Conservation (phyloP, 2,329 filamentous ascomycete species). For the Penicillium sp. region DNA sequence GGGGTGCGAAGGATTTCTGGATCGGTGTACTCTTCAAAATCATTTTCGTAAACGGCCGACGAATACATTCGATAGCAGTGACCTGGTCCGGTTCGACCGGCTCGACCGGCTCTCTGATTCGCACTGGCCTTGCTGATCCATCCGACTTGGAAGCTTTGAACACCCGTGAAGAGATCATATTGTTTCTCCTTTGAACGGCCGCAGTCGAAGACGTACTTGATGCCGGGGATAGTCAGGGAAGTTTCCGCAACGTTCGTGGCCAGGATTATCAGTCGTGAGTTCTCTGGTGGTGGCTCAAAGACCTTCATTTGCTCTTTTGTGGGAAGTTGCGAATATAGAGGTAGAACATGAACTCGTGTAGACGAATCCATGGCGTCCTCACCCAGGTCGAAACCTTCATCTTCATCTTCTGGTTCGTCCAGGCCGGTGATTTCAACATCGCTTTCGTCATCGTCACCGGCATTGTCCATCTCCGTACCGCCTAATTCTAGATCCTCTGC, state of each 20-base stretch:
- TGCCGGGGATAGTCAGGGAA: slow-evolving; percentile 92
- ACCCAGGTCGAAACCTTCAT: slow-evolving; percentile 72
- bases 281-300: slow-evolving; percentile 82
- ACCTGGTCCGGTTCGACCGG: slow-evolving; percentile 90
- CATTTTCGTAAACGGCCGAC: slow-evolving; percentile 85
- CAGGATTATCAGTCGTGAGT: slow-evolving; percentile 81
- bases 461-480: slow-evolving; percentile 53
- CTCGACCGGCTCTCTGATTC: slow-evolving; percentile 87
- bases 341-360: slow-evolving; percentile 81
- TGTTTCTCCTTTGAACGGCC: slow-evolving; percentile 90
- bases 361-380: slow-evolving; percentile 62
- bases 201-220: slow-evolving; percentile 94
- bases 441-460: slow-evolving; percentile 56
- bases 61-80: slow-evolving; percentile 96
- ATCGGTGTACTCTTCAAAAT: slow-evolving; percentile 82
- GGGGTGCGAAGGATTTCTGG: slow-evolving; percentile 91
- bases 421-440: slow-evolving; percentile 65
- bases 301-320: slow-evolving; percentile 89
- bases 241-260: slow-evolving; percentile 98
- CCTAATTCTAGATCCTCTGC: slow-evolving; percentile 87
- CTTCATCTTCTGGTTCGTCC: slow-evolving; percentile 60
- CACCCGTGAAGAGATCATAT: slow-evolving; percentile 84
- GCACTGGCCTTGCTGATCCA: slow-evolving; percentile 99
- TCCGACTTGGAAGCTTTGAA: slow-evolving; percentile 91
- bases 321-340: slow-evolving; percentile 88